Percentiles rank a stretch among this genome's conserved stretches.
phyloP scores from a whole-genome alignment of 352 stramenopile genomes.

The Pythium vanterpoolii region DNA sequence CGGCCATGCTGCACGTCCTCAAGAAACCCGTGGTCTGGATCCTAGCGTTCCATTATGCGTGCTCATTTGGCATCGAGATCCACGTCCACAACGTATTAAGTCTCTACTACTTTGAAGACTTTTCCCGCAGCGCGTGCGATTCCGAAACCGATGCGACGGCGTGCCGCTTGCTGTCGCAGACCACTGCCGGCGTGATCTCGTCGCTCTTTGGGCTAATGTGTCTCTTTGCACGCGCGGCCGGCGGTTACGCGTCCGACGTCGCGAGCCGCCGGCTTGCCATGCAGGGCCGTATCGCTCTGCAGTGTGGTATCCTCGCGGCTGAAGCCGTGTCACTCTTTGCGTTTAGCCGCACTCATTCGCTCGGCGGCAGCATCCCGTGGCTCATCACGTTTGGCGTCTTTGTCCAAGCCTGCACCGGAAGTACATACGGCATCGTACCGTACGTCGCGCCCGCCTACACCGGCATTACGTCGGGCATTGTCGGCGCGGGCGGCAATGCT shows the following conservation, averaged over 20 bases:
- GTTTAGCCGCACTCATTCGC: conserved; percentile 60
- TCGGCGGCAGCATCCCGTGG: conserved; percentile 56
- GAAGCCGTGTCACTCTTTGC: conserved; percentile 83
- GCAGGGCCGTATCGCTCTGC: conserved; percentile 76
- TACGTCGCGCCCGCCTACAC: conserved; percentile 45
- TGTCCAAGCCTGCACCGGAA: conserved; percentile 66
- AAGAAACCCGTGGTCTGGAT: conserved; percentile 84
- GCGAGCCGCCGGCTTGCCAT: conserved; percentile 77
- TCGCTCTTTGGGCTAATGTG: conserved; percentile 94
- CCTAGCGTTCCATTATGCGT: conserved; percentile 90
- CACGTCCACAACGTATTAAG: conserved; percentile 93
- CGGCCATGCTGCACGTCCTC: not conserved
- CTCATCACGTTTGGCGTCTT: conserved; percentile 91
- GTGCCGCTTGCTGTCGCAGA: conserved; percentile 36
- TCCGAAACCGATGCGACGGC: conserved; percentile 16
- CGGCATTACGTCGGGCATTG: conserved; percentile 43
- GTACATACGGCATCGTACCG: conserved; percentile 58
- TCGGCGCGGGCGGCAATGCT: conserved; percentile 49
- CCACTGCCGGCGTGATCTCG: conserved; percentile 70
- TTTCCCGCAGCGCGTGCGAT: conserved; percentile 55
- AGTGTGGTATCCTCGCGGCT: conserved; percentile 63
- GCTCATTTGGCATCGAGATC: conserved; percentile 93
- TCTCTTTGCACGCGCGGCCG: conserved; percentile 86
- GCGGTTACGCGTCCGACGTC: conserved; percentile 81
- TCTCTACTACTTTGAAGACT: conserved; percentile 89